Evolutionary conservation across 225 moss, liverwort and hornwort species (phyloP).

Genomic region (Physcomitrium patens): DNA sequence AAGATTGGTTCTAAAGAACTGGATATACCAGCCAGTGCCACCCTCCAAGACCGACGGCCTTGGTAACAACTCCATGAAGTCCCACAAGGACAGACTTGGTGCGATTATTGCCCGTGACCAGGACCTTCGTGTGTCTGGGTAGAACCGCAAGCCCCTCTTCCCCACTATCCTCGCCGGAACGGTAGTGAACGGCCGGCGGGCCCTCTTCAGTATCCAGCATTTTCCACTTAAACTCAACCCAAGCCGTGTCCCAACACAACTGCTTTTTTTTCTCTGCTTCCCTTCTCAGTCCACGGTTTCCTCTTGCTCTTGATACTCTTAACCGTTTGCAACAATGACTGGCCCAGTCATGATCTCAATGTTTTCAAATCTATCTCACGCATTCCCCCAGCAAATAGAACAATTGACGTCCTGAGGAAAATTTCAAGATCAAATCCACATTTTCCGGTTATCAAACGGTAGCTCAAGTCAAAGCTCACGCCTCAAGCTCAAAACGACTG

Average conservation of each 20-base stretch:
- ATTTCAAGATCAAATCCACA: neutral
- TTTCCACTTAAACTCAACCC: slow-evolving; percentile 15
- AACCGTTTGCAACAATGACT: neutral
- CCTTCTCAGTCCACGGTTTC: neutral
- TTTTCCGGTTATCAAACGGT: neutral
- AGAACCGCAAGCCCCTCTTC: too few relatives aligned
- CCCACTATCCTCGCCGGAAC: too few relatives aligned
- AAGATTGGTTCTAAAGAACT: slow-evolving; percentile 18
- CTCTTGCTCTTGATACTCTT: neutral
- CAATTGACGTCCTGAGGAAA: neutral
- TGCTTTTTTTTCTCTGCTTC: neutral
- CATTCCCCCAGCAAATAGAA: neutral
- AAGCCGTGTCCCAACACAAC: neutral
- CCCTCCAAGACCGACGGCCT: too few relatives aligned
- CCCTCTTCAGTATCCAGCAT: slow-evolving; percentile 44
- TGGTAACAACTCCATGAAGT: too few relatives aligned
- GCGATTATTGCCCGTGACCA: too few relatives aligned
- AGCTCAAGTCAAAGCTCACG: neutral
- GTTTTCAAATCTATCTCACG: neutral
- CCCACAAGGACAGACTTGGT: too few relatives aligned
- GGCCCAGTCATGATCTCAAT: neutral
- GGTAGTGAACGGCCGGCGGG: slow-evolving; percentile 32
- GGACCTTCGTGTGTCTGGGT: too few relatives aligned
- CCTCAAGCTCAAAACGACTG: neutral
- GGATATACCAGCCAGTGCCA: slow-evolving; percentile 9